Percentiles rank a stretch among this genome's conserved stretches.
Evolutionary conservation across 306 rosid species (phyloP).

Genomic region (Begonia loranthoides): DNA sequence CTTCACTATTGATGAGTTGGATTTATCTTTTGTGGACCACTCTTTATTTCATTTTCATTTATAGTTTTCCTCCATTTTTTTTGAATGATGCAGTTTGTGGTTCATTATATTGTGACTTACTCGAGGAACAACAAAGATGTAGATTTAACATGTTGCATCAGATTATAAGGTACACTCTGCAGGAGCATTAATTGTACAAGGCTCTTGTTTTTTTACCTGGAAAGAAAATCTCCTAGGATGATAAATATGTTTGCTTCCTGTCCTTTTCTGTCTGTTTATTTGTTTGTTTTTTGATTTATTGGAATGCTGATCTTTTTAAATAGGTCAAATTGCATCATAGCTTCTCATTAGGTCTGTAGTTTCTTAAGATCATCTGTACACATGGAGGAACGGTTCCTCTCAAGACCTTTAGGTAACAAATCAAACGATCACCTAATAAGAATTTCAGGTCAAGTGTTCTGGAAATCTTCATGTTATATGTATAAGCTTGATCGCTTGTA

Average conservation of each 20-base stretch:
- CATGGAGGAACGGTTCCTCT: background rate
- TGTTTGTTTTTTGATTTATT: background rate
- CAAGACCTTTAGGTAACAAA: no score
- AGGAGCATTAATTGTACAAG: constrained; percentile 14
- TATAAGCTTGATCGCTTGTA: no score
- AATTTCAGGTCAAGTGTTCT: no score
- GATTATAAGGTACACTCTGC: constrained; percentile 20
- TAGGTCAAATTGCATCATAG: background rate
- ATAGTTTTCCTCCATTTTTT: background rate
- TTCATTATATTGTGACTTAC: constrained; percentile 20
- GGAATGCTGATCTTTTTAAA: background rate
- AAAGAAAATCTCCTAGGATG: background rate
- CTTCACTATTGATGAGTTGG: constrained; percentile 8
- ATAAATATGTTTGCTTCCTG: no score
- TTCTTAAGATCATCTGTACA: background rate
- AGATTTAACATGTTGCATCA: constrained; percentile 27
- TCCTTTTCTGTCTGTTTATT: background rate
- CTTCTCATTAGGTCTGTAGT: background rate
- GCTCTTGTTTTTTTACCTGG: background rate
- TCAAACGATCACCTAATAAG: no score
- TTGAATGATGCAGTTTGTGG: constrained; percentile 2
- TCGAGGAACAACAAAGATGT: constrained; percentile 30
- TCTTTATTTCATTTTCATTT: background rate
- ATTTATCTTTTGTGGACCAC: background rate
- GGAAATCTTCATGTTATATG: no score